phyloP scores from a whole-genome alignment of 139 green algal species.

The Chlamydomonas incerta region DNA sequence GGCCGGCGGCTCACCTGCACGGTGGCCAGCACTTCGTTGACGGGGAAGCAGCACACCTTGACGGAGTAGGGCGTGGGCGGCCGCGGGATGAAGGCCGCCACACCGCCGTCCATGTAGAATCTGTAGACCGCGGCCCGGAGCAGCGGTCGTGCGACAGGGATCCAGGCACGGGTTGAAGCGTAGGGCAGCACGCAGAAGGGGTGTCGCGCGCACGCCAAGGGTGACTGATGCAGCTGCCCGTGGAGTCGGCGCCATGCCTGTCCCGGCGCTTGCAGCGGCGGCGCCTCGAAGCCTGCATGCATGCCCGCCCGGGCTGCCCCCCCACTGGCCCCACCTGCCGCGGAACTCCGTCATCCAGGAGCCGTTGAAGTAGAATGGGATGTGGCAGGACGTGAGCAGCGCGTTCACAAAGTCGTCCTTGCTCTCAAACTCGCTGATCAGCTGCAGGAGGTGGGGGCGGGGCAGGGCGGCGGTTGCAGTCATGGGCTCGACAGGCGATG shows the following conservation, averaged over 20 bases:
- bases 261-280: no score
- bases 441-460: background rate
- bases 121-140: background rate
- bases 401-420: constrained; percentile 82
- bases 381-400: constrained; percentile 87
- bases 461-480: no score
- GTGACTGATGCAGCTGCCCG: no score
- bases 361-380: constrained; percentile 81
- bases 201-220: no score
- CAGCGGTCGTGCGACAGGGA: background rate
- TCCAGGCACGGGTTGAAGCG: background rate
- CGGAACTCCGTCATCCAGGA: constrained; percentile 76
- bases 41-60: constrained; percentile 82
- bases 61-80: constrained; percentile 9
- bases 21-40: constrained; percentile 49
- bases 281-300: no score
- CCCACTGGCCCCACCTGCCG: constrained; percentile 45
- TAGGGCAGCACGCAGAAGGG: no score
- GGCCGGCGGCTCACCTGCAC: constrained; percentile 33
- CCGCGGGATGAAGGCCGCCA: constrained; percentile 38
- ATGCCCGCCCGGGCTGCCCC: no score
- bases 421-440: constrained; percentile 75
- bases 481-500: no score
- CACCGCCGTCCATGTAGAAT: constrained; percentile 52
- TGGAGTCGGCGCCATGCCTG: no score